Conservation (phyloP, 2,329 filamentous ascomycete genomes). For the Trichoderma brevicompactum region DNA sequence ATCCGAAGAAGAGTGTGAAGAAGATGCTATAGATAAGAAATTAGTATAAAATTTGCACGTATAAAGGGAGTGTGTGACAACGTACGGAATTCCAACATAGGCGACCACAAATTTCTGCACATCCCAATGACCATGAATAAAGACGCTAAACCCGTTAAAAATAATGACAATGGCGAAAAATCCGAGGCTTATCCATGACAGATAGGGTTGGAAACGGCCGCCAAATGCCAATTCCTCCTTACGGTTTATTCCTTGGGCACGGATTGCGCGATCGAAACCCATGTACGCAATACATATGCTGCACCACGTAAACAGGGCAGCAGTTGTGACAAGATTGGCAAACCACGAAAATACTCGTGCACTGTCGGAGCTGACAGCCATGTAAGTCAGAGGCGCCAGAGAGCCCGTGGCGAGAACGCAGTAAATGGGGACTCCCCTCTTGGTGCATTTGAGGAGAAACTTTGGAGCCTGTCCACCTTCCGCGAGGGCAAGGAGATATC, state of each 20-base stretch:
- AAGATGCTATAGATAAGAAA: slow-evolving; percentile 45
- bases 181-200: slow-evolving; percentile 53
- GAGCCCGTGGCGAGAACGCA: slow-evolving; percentile 54
- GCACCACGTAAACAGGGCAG: slow-evolving; percentile 48
- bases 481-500: slow-evolving; percentile 55
- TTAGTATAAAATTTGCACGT: background rate
- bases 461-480: slow-evolving; percentile 48
- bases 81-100: background rate
- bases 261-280: slow-evolving; percentile 46
- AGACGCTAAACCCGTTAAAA: slow-evolving; percentile 61
- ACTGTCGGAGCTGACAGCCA: slow-evolving; percentile 52
- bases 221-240: slow-evolving; percentile 50
- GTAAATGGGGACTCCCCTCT: slow-evolving; percentile 62
- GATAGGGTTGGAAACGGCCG: slow-evolving; percentile 56
- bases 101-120: background rate
- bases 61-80: background rate
- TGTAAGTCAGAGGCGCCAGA: slow-evolving; percentile 55
- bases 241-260: background rate
- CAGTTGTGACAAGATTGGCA: slow-evolving; percentile 57
- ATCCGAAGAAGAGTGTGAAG: slow-evolving; percentile 62
- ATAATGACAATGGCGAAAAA: slow-evolving; percentile 55
- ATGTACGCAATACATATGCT: slow-evolving; percentile 56
- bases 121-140: slow-evolving; percentile 45
- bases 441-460: slow-evolving; percentile 61
- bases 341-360: slow-evolving; percentile 58